Conservation (phyloP, 495 filamentous ascomycete species). For the Neurospora hispaniola region DNA sequence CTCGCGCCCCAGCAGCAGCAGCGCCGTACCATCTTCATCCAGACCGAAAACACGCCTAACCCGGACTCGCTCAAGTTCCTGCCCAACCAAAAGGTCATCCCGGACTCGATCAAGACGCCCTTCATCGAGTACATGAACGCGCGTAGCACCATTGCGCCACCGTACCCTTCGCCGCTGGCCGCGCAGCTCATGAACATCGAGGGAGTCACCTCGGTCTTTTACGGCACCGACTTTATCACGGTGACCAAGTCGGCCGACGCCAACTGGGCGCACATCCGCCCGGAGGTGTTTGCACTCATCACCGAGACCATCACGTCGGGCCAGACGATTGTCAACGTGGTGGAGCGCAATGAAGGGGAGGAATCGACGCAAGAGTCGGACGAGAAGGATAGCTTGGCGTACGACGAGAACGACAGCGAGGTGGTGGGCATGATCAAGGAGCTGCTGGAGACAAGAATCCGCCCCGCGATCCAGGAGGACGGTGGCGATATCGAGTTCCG, state of each 20-base stretch:
- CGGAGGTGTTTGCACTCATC: slow-evolving; percentile 90
- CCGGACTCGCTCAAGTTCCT: slow-evolving; percentile 89
- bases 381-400: slow-evolving; percentile 60
- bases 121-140: slow-evolving; percentile 89
- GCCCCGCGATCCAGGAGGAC: slow-evolving; percentile 93
- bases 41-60: slow-evolving; percentile 91
- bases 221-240: slow-evolving; percentile 90
- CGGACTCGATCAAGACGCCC: slow-evolving; percentile 54
- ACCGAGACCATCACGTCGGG: slow-evolving; percentile 80
- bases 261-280: slow-evolving; percentile 90
- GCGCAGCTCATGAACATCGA: slow-evolving; percentile 83
- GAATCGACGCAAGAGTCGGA: slow-evolving; percentile 19
- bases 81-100: slow-evolving; percentile 73
- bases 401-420: slow-evolving; percentile 80
- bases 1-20: background rate
- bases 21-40: slow-evolving; percentile 83
- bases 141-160: slow-evolving; percentile 75
- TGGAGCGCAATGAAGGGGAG: slow-evolving; percentile 44
- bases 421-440: slow-evolving; percentile 98
- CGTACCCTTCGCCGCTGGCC: slow-evolving; percentile 87
- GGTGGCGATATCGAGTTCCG: slow-evolving; percentile 93
- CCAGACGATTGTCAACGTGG: slow-evolving; percentile 65
- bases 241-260: slow-evolving; percentile 81
- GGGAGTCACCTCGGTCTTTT: slow-evolving; percentile 88
- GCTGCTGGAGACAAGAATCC: slow-evolving; percentile 87